Conservation (phyloP, 2,329 filamentous ascomycete genomes). For the Huntiella abstrusa region DNA sequence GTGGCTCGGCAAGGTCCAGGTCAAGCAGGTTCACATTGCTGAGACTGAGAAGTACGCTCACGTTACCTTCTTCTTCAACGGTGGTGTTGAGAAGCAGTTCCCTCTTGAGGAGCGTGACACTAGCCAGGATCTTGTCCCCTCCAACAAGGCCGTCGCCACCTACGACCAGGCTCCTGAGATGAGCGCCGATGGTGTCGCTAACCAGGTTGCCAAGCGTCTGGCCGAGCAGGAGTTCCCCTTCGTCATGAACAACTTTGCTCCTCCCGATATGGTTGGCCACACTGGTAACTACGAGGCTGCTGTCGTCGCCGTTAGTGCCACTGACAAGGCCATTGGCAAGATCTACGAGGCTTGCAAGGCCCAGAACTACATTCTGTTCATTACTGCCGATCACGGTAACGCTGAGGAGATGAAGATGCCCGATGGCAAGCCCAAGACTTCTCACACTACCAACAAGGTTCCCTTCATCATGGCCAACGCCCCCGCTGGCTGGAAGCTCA, state of each 20-base stretch:
- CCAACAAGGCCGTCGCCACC: constrained; percentile 74
- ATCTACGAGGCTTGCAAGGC: constrained; percentile 91
- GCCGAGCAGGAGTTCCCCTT: constrained; percentile 77
- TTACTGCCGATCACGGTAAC: constrained; percentile 93
- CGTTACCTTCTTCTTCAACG: constrained; percentile 99
- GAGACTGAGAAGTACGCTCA: constrained; percentile 99
- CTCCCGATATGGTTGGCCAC: constrained; percentile 98
- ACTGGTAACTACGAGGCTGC: constrained; percentile 95
- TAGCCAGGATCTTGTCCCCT: constrained; percentile 57
- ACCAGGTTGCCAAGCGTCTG: constrained; percentile 78
- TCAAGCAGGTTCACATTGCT: constrained; percentile 89
- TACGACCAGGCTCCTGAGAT: constrained; percentile 93
- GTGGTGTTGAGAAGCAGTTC: constrained; percentile 92
- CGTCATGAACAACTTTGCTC: constrained; percentile 99
- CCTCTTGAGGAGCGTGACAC: constrained; percentile 80
- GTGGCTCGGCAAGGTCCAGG: constrained; percentile 74
- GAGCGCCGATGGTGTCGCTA: constrained; percentile 77
- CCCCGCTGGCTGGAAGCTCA: constrained; percentile 70
- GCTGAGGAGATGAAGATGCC: constrained; percentile 98
- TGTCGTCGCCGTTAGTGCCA: constrained; percentile 64
- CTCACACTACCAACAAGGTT: constrained; percentile 94
- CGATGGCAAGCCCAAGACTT: constrained; percentile 92
- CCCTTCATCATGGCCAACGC: constrained; percentile 97
- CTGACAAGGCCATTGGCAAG: constrained; percentile 81
- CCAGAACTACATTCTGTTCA: constrained; percentile 80